Percentiles rank a stretch among this genome's conserved stretches.
phyloP scores from a whole-genome alignment of 805 yeast species.

The Candida nitratophila region DNA sequence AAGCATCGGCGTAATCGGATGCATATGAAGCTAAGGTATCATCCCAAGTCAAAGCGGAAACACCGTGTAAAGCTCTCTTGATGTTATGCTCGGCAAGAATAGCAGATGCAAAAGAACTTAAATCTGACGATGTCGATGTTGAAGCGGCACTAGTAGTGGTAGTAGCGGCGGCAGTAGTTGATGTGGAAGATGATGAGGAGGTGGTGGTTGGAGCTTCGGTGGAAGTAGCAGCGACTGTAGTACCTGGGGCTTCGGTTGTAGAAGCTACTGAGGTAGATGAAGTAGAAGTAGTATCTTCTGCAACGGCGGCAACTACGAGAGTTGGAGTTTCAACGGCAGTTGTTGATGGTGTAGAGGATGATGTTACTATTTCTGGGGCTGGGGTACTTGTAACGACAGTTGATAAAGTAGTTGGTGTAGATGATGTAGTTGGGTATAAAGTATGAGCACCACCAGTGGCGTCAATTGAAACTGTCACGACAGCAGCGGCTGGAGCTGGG shows the following conservation, averaged over 20 bases:
- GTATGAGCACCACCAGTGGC: slow-evolving; percentile 2
- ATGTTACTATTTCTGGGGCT: slow-evolving; percentile 3
- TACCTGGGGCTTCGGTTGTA: slow-evolving; percentile 10
- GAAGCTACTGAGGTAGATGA: slow-evolving; percentile 14
- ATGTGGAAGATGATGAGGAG: slow-evolving; percentile 17
- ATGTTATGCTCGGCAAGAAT: slow-evolving; percentile 58
- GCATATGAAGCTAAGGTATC: slow-evolving; percentile 47
- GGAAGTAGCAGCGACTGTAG: slow-evolving; percentile 12
- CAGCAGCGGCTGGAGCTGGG: slow-evolving; percentile 1
- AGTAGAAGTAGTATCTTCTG: slow-evolving; percentile 10
- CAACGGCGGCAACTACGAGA: slow-evolving; percentile 8
- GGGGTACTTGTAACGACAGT: slow-evolving; percentile 3
- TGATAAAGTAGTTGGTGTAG: slow-evolving; percentile 5
- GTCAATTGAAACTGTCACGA: slow-evolving; percentile 4
- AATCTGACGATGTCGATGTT: slow-evolving; percentile 16
- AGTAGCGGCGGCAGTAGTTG: slow-evolving; percentile 12
- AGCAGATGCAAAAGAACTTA: slow-evolving; percentile 26
- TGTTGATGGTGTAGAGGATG: slow-evolving; percentile 12
- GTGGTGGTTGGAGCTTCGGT: slow-evolving; percentile 15
- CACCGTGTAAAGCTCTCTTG: slow-evolving; percentile 48
- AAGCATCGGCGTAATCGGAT: slow-evolving; percentile 43
- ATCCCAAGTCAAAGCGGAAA: slow-evolving; percentile 49
- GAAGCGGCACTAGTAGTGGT: slow-evolving; percentile 13
- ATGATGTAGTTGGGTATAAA: slow-evolving; percentile 1
- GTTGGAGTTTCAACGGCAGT: slow-evolving; percentile 14